Percentiles rank a stretch among this genome's conserved stretches.
phyloP scores from a whole-genome alignment of 1,284 basidiomycete genomes.

The Puccinia triticina region DNA sequence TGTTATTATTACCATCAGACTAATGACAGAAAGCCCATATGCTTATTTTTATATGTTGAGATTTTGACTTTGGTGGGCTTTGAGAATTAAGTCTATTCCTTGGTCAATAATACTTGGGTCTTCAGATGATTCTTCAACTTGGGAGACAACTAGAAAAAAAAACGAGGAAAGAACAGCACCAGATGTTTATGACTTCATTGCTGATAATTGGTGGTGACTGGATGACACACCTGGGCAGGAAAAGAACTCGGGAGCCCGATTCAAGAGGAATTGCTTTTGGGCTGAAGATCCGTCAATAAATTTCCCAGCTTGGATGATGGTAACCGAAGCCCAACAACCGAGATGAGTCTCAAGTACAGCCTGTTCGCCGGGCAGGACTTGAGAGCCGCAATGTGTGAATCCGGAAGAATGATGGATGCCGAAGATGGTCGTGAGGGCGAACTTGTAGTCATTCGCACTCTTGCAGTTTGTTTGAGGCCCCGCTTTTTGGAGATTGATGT shows the following conservation, averaged over 20 bases:
- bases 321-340: slow-evolving; percentile 46
- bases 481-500: slow-evolving; percentile 41
- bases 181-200: too few species aligned
- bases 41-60: too few species aligned
- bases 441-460: slow-evolving; percentile 23
- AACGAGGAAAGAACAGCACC: too few species aligned
- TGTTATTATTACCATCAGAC: too few species aligned
- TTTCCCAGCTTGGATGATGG: slow-evolving; percentile 2
- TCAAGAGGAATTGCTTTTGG: neutral
- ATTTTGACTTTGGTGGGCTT: too few species aligned
- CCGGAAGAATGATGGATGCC: neutral
- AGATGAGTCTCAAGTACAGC: neutral
- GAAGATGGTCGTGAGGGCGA: slow-evolving; percentile 30
- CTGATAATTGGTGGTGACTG: neutral
- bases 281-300: neutral
- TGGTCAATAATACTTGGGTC: too few species aligned
- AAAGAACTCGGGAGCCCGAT: neutral
- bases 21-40: too few species aligned
- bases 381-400: slow-evolving; percentile 25
- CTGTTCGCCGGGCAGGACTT: slow-evolving; percentile 5
- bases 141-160: too few species aligned
- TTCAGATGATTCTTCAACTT: too few species aligned
- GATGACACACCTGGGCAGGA: slow-evolving; percentile 8
- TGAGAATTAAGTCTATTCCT: too few species aligned
- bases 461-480: slow-evolving; percentile 23